Percentiles rank a stretch among this genome's conserved stretches.
Evolutionary conservation across 1,139 yeast species (phyloP).

Genomic region (Yamadazyma diddensiae): DNA sequence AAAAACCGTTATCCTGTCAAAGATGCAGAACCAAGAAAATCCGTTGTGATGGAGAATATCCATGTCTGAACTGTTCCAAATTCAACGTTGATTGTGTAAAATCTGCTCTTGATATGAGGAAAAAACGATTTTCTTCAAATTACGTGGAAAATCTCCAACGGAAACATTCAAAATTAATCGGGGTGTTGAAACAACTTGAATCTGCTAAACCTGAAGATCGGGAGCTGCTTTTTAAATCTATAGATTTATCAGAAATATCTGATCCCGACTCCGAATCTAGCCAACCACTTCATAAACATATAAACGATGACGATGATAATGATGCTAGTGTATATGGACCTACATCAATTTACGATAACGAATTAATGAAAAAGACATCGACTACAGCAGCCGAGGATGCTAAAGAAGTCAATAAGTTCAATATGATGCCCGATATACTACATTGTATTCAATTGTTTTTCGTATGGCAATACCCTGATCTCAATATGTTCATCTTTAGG

Average conservation of each 20-base stretch:
- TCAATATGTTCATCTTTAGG: slow-evolving; percentile 59
- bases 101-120: slow-evolving; percentile 51
- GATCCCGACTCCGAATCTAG: slow-evolving; percentile 2
- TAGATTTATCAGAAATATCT: slow-evolving; percentile 15
- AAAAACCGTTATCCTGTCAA: slow-evolving; percentile 29
- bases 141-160: slow-evolving; percentile 43
- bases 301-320: slow-evolving; percentile 16
- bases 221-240: slow-evolving; percentile 14
- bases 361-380: slow-evolving; percentile 21
- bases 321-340: slow-evolving; percentile 46
- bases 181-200: slow-evolving; percentile 21
- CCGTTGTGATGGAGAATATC: slow-evolving; percentile 49
- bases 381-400: slow-evolving; percentile 21
- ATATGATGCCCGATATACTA: slow-evolving; percentile 41
- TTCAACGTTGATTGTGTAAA: slow-evolving; percentile 47
- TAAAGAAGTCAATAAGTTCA: slow-evolving; percentile 24
- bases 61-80: slow-evolving; percentile 50
- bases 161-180: slow-evolving; percentile 23
- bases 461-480: slow-evolving; percentile 65
- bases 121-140: slow-evolving; percentile 48
- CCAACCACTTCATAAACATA: not conserved
- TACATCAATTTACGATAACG: slow-evolving; percentile 45
- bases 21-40: slow-evolving; percentile 53
- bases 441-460: slow-evolving; percentile 55
- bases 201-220: slow-evolving; percentile 20